phyloP scores from a whole-genome alignment of 2,329 filamentous ascomycete species.

The Thielaviopsis cerberus region DNA sequence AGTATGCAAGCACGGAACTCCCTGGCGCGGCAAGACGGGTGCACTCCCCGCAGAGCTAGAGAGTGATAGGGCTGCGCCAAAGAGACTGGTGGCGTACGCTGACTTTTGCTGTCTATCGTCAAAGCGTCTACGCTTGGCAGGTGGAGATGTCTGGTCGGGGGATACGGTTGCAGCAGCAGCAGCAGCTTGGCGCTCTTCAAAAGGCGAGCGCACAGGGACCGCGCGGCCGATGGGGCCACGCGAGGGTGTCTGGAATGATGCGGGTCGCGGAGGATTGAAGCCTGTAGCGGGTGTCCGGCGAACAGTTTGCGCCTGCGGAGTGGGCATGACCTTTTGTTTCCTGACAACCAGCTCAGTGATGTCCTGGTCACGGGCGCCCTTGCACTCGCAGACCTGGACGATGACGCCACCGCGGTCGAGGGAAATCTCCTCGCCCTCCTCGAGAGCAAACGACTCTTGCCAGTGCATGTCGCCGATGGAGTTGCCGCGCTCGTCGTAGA shows the following conservation, averaged over 20 bases:
- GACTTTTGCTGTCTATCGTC: constrained; percentile 20
- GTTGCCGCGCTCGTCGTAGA: constrained; percentile 65
- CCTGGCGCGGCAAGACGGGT: background rate
- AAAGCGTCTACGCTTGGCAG: constrained; percentile 14
- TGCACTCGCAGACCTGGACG: constrained; percentile 60
- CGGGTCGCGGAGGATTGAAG: constrained; percentile 3
- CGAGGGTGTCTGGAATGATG: constrained; percentile 3
- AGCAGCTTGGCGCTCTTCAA: constrained; percentile 5
- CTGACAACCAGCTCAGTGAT: constrained; percentile 58
- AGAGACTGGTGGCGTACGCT: constrained; percentile 32
- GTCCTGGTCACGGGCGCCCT: constrained; percentile 60
- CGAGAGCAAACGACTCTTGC: constrained; percentile 47
- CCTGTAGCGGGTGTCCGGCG: background rate
- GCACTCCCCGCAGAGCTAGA: background rate
- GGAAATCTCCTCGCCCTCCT: constrained; percentile 64
- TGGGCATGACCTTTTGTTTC: constrained; percentile 17
- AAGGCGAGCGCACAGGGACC: constrained; percentile 2
- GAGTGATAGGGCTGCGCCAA: constrained; percentile 28
- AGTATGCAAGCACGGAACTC: constrained; percentile 7
- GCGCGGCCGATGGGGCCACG: constrained; percentile 6
- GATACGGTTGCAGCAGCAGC: background rate
- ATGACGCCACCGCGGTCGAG: constrained; percentile 59
- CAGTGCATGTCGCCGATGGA: constrained; percentile 75
- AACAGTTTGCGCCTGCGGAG: constrained; percentile 8
- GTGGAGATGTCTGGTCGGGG: background rate